Conservation (phyloP, 768 basidiomycete species). For the Tubosaeta brunneosetosa region DNA sequence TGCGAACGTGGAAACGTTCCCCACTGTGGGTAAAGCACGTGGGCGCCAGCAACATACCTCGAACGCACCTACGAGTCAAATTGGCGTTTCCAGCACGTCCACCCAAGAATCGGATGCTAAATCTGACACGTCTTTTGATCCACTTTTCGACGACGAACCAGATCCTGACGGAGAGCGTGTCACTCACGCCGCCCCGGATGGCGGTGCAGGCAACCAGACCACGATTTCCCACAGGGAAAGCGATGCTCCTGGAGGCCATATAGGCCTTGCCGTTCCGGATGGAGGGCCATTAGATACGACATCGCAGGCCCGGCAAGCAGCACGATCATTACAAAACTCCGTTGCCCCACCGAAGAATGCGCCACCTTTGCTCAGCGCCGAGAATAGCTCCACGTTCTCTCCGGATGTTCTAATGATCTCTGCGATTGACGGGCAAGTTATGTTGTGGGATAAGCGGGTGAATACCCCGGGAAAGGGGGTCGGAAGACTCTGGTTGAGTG, state of each 20-base stretch:
- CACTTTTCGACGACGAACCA: slow-evolving; percentile 85
- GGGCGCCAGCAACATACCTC: slow-evolving; percentile 11
- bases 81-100: slow-evolving; percentile 19
- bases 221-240: slow-evolving; percentile 15
- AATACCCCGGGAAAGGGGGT: slow-evolving; percentile 63
- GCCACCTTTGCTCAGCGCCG: slow-evolving; percentile 64
- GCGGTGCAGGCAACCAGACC: slow-evolving; percentile 12
- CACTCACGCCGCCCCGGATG: slow-evolving; percentile 12
- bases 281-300: slow-evolving; percentile 17
- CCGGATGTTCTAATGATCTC: slow-evolving; percentile 84
- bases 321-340: slow-evolving; percentile 30
- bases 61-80: slow-evolving; percentile 21
- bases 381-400: slow-evolving; percentile 62
- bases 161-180: slow-evolving; percentile 52
- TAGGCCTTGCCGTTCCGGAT: slow-evolving; percentile 29
- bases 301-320: slow-evolving; percentile 19
- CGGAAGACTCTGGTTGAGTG: slow-evolving; percentile 82
- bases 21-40: slow-evolving; percentile 17
- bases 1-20: slow-evolving; percentile 20
- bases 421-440: slow-evolving; percentile 86
- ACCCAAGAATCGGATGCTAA: slow-evolving; percentile 53
- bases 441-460: slow-evolving; percentile 85
- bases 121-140: slow-evolving; percentile 81
- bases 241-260: slow-evolving; percentile 7
- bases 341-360: slow-evolving; percentile 67